Evolutionary conservation across 1,284 basidiomycete genomes (phyloP).

Genomic region (Leccinum huronense): DNA sequence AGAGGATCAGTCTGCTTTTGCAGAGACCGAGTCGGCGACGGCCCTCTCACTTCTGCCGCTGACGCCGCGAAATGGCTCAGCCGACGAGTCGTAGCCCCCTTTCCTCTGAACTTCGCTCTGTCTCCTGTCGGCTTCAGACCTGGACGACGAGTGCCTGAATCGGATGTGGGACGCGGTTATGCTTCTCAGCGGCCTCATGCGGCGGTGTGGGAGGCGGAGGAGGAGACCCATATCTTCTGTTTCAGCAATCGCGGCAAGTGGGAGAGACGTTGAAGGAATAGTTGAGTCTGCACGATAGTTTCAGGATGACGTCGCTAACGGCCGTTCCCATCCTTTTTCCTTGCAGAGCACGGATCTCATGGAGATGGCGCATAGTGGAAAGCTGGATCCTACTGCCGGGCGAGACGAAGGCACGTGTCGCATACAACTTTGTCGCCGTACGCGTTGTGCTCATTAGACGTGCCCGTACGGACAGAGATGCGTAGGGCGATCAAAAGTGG

Average conservation of each 20-base stretch:
- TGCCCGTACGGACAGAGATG: conserved; percentile 58
- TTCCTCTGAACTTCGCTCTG: neutral
- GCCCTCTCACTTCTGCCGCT: conserved; percentile 18
- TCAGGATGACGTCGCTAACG: neutral
- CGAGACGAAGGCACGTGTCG: conserved; percentile 67
- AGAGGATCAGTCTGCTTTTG: conserved; percentile 4
- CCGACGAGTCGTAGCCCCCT: conserved; percentile 12
- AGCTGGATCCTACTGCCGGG: conserved; percentile 88
- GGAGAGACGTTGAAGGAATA: conserved; percentile 85
- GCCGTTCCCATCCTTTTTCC: neutral
- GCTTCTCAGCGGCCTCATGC: conserved; percentile 35
- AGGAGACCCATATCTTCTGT: conserved; percentile 56
- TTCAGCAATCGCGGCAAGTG: conserved; percentile 60
- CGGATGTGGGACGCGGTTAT: conserved; percentile 19
- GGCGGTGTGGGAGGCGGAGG: conserved; percentile 36
- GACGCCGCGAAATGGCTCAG: conserved; percentile 20
- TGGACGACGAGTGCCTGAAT: too few relatives aligned
- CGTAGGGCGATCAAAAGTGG: conserved; percentile 84
- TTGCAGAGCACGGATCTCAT: conserved; percentile 79
- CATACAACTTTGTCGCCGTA: neutral
- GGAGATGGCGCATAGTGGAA: conserved; percentile 77
- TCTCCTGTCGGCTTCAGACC: neutral
- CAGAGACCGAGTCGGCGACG: conserved; percentile 2
- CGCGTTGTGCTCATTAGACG: neutral
- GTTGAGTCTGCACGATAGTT: conserved; percentile 43